Conservation (phyloP, 2,329 filamentous ascomycete genomes). For the Cryphonectria carpinicola region DNA sequence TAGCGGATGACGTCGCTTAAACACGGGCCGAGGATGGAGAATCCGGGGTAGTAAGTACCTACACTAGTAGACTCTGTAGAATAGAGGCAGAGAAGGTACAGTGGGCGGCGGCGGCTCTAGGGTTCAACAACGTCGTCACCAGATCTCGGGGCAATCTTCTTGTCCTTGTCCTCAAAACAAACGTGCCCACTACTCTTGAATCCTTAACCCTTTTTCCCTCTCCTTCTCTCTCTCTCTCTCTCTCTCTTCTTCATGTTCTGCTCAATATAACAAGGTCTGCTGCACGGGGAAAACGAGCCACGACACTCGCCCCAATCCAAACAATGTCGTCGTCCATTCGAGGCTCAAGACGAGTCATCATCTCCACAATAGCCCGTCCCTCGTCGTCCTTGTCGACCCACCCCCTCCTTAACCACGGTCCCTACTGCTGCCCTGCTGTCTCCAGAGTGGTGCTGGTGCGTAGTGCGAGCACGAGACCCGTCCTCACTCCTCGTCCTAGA, state of each 20-base stretch:
- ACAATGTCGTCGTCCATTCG: conserved; percentile 22
- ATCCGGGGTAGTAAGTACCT: background rate
- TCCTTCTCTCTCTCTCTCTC: conserved; percentile 2
- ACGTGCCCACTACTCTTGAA: no score
- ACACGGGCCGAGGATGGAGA: conserved; percentile 24
- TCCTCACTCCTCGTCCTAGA: conserved; percentile 30
- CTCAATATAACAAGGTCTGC: conserved; percentile 4
- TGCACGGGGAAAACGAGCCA: conserved; percentile 14
- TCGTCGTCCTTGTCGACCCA: background rate
- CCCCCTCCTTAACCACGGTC: background rate
- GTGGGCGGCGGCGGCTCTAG: no score
- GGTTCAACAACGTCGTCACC: background rate
- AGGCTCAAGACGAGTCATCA: conserved; percentile 19
- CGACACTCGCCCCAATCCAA: background rate
- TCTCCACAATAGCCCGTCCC: conserved; percentile 18
- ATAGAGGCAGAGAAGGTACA: background rate
- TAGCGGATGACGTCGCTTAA: conserved; percentile 24
- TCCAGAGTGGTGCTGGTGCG: background rate
- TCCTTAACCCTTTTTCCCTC: background rate
- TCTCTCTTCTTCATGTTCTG: conserved; percentile 6
- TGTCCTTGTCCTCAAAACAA: no score
- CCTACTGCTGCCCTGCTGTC: background rate
- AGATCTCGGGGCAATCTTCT: background rate
- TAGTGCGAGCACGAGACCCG: background rate
- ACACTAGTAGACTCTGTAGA: background rate